Percentiles rank a stretch among this genome's conserved stretches.
Evolutionary conservation across 2,329 filamentous ascomycete genomes (phyloP).

Genomic region (Ophiostoma populinum): DNA sequence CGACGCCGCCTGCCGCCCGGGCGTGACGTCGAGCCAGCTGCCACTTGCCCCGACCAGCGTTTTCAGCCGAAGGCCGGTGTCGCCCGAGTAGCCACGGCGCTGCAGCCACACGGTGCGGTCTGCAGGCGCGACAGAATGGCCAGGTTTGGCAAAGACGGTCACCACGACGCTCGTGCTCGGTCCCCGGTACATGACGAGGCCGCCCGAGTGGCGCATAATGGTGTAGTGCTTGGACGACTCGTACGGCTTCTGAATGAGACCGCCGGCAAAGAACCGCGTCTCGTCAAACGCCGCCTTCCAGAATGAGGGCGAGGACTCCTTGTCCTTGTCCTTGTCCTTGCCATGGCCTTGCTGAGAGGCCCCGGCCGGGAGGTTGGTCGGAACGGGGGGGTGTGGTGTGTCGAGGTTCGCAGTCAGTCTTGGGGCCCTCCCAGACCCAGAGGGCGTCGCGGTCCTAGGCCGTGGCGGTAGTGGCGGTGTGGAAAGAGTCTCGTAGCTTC

Average conservation of each 20-base stretch:
- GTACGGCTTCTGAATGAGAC: slow-evolving; percentile 43
- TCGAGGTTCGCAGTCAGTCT: no score
- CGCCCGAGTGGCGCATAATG: slow-evolving; percentile 48
- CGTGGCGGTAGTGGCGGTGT: no score
- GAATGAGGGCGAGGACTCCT: slow-evolving; percentile 14
- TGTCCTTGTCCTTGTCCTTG: no score
- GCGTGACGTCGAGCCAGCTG: slow-evolving; percentile 53
- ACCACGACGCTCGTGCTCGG: slow-evolving; percentile 45
- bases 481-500: no score
- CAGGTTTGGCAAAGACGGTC: slow-evolving; percentile 49
- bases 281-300: slow-evolving; percentile 37
- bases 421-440: no score
- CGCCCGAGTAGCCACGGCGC: slow-evolving; percentile 49
- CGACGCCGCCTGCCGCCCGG: slow-evolving; percentile 28
- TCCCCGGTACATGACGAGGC: slow-evolving; percentile 49
- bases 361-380: no score
- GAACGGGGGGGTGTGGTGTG: no score
- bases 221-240: slow-evolving; percentile 50
- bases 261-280: slow-evolving; percentile 47
- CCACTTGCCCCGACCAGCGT: slow-evolving; percentile 40
- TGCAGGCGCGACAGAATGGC: no score
- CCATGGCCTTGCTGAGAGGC: no score
- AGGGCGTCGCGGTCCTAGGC: no score
- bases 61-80: slow-evolving; percentile 49
- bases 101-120: slow-evolving; percentile 55